A percentile compares a stretch with the other conserved stretches of the same genome.
phyloP scores from a whole-genome alignment of 352 stramenopile species.

The Pythium pyrilobum region DNA sequence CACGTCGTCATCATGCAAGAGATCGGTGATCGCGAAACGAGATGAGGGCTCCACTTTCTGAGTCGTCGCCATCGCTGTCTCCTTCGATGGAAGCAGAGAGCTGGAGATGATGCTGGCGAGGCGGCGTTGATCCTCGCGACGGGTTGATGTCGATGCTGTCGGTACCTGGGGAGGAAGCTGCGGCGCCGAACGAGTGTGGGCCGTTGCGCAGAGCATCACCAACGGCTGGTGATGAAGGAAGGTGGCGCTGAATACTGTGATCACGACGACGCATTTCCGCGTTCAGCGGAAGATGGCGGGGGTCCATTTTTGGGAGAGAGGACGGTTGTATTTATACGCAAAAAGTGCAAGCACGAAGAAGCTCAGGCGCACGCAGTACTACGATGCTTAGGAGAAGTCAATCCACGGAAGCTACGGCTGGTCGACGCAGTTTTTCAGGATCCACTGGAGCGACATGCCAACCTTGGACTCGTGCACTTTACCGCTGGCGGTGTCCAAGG shows the following conservation, averaged over 20 bases:
- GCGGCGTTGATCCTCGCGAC: background rate
- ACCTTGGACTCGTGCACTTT: background rate
- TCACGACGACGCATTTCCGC: background rate
- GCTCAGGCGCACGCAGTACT: too few species aligned
- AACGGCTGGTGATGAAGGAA: background rate
- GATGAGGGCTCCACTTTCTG: too few species aligned
- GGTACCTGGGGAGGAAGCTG: background rate
- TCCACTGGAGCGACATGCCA: conserved; percentile 6
- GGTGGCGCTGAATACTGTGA: background rate
- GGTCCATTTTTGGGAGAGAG: too few species aligned
- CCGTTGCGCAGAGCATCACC: background rate
- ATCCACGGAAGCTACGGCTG: background rate
- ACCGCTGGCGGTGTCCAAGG: background rate
- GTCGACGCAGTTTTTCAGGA: conserved; percentile 4
- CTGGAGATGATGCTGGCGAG: conserved; percentile 5
- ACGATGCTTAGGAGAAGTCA: too few species aligned
- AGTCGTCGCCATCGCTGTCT: background rate
- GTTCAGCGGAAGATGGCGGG: too few species aligned
- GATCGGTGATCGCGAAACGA: conserved; percentile 13
- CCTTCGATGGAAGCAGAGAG: background rate
- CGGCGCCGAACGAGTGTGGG: conserved; percentile 8
- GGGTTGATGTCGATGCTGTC: background rate
- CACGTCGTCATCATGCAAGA: background rate
- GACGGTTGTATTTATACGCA: too few species aligned
- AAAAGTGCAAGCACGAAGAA: background rate